Conservation (phyloP, 768 basidiomycete genomes). For the Cantharellus anzutake region DNA sequence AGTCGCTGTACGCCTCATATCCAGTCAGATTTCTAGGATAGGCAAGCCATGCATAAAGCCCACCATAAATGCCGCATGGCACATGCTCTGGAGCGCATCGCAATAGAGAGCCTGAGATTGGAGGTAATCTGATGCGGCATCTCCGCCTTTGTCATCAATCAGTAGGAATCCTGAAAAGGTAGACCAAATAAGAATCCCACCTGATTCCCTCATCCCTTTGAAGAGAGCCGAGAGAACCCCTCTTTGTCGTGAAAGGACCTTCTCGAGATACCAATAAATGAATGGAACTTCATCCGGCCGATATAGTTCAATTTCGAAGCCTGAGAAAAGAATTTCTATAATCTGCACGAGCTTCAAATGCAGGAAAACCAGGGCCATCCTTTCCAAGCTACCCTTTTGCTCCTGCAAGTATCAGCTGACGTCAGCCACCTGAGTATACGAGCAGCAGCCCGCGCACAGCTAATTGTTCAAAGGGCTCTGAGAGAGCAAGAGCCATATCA, state of each 20-base stretch:
- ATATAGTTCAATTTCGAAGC: slow-evolving; percentile 61
- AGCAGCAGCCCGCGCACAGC: background rate
- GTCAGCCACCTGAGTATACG: background rate
- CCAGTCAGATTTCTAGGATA: too few species aligned
- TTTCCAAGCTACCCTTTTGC: slow-evolving; percentile 15
- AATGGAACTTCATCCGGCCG: slow-evolving; percentile 45
- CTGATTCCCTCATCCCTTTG: too few species aligned
- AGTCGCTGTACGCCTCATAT: too few species aligned
- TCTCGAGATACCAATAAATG: slow-evolving; percentile 47
- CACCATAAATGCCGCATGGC: background rate
- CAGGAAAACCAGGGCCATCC: slow-evolving; percentile 30
- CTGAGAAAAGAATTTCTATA: slow-evolving; percentile 52
- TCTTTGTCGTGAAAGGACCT: too few species aligned
- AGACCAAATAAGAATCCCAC: too few species aligned
- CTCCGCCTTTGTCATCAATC: too few species aligned
- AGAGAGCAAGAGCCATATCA: background rate
- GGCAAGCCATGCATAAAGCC: too few species aligned
- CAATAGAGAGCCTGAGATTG: background rate
- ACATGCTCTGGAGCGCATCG: background rate
- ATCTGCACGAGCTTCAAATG: slow-evolving; percentile 41
- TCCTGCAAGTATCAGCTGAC: background rate
- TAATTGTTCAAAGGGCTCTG: background rate
- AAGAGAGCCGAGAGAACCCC: too few species aligned
- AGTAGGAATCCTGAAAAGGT: too few species aligned
- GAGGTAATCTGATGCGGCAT: background rate